Base-by-base conservation (phyloP, 805 yeast genomes). In the Sungouiozyma intestinalis region DNA sequence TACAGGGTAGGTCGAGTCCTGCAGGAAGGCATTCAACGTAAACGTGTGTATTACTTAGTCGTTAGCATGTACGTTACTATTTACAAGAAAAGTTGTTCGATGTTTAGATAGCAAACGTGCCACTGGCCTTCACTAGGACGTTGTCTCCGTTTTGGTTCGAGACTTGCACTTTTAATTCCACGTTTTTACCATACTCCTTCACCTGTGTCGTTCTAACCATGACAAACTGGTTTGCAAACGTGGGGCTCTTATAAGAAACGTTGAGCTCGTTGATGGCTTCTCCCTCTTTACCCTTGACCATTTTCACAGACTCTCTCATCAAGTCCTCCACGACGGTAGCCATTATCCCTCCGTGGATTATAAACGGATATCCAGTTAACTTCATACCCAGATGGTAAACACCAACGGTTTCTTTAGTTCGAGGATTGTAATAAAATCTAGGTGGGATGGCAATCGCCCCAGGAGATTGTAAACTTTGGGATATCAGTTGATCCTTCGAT, bases 301-400 rank as follows among this genome's bases (percentile, higher is more conserved):
- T 64, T 17, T 58, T 53, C 13, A 66, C 76, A 44, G 71, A 66
- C 40, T 79, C 69, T 48, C 79, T 78, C 64, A 80, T 72, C 5
- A 82, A 71, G 50, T 87, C 95, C 54, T 85, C 92, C 42, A 86
- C 64, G 1, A 87, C 65, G 0, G 94, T 79, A 7, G 88, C 94
- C 24, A 87, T 58, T 21, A 88, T 74, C 0, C 97, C 97, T 3
- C 97, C 97, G 57, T 87, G 97, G 2, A 85, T 73, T 16, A 88
- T 63, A 51, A 85, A 80, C 2, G 96, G 97, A 57, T 81, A 87
- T 1, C 97, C 97, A 35, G 90, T 79, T 16, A 87, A 60, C 46
- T 73, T 73, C 54, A 80, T 76, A 0, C 97, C 96, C 40, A 82
- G 69, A 56, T 85, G 94, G 19, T 85, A 68, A 4, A 86, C 70